Evolutionary conservation across 768 basidiomycete genomes (phyloP).

Genomic region (Naganishia vaughanmartiniae): DNA sequence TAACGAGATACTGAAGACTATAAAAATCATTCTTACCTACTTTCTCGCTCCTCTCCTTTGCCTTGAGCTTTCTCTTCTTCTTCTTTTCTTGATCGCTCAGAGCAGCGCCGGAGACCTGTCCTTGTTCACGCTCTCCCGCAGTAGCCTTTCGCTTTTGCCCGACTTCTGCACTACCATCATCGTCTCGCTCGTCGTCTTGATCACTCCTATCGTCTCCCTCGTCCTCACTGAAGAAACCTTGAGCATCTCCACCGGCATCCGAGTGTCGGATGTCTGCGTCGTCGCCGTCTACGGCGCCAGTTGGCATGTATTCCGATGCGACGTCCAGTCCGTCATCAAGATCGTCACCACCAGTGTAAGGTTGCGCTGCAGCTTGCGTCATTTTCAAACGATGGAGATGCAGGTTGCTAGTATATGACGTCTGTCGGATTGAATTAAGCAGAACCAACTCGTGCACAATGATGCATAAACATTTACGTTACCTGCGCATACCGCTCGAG

Average conservation of each 20-base stretch:
- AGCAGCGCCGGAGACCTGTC: neutral
- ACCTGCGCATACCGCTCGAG: no score
- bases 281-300: constrained; percentile 33
- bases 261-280: constrained; percentile 29
- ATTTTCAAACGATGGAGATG: neutral
- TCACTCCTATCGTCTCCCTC: constrained; percentile 30
- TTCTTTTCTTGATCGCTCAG: constrained; percentile 40
- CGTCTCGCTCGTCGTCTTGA: constrained; percentile 32
- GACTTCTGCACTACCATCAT: neutral
- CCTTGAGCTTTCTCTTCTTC: constrained; percentile 47
- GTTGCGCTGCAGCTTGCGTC: constrained; percentile 8
- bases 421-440: neutral
- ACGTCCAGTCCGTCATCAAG: constrained; percentile 50
- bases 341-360: constrained; percentile 39
- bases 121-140: constrained; percentile 10
- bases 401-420: neutral
- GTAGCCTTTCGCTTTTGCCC: constrained; percentile 27
- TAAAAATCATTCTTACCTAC: constrained; percentile 35
- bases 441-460: neutral
- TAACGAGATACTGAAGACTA: neutral
- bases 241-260: constrained; percentile 31
- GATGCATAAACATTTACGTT: no score
- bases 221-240: constrained; percentile 28
- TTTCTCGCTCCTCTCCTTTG: constrained; percentile 46
- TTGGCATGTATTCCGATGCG: constrained; percentile 42